Evolutionary conservation across 805 yeast genomes (phyloP).

Genomic region (Metschnikowia gruessii): DNA sequence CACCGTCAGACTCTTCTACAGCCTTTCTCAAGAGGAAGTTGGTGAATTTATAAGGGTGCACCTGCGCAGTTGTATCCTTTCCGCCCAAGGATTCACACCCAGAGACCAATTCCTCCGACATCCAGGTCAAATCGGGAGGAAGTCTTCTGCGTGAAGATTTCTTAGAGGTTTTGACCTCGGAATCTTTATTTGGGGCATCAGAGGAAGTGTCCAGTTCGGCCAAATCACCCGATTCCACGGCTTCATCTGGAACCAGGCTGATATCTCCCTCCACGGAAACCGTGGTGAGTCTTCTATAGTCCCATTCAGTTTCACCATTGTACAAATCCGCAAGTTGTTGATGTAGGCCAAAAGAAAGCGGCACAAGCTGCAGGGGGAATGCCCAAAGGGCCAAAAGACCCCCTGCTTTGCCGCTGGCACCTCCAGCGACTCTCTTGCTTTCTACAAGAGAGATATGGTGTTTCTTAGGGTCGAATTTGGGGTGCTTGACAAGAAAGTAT

Average conservation of each 20-base stretch:
- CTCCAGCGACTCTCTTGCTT: slow-evolving; percentile 91
- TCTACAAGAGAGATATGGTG: slow-evolving; percentile 85
- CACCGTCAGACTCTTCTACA: slow-evolving; percentile 61
- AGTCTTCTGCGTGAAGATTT: slow-evolving; percentile 27
- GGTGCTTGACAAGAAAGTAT: slow-evolving; percentile 80
- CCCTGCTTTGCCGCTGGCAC: slow-evolving; percentile 97
- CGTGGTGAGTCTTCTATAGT: slow-evolving; percentile 84
- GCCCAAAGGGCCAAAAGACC: slow-evolving; percentile 96
- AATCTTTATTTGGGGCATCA: neutral
- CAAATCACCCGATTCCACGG: slow-evolving; percentile 18
- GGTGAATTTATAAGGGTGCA: slow-evolving; percentile 94
- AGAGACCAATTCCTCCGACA: slow-evolving; percentile 57
- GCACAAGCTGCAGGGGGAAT: slow-evolving; percentile 91
- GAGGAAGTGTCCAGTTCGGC: neutral
- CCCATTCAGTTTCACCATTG: slow-evolving; percentile 89
- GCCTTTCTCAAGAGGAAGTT: slow-evolving; percentile 76
- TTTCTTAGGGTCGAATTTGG: slow-evolving; percentile 65
- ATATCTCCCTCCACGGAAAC: slow-evolving; percentile 85
- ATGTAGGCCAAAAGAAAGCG: slow-evolving; percentile 81
- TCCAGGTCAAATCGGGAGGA: slow-evolving; percentile 77
- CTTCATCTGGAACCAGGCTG: slow-evolving; percentile 24
- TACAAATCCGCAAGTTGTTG: slow-evolving; percentile 74
- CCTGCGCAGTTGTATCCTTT: slow-evolving; percentile 88
- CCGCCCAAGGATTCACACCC: slow-evolving; percentile 83
- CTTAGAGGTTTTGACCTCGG: slow-evolving; percentile 32